phyloP scores from a whole-genome alignment of 495 filamentous ascomycete genomes.

The Neurospora tetrasperma region DNA sequence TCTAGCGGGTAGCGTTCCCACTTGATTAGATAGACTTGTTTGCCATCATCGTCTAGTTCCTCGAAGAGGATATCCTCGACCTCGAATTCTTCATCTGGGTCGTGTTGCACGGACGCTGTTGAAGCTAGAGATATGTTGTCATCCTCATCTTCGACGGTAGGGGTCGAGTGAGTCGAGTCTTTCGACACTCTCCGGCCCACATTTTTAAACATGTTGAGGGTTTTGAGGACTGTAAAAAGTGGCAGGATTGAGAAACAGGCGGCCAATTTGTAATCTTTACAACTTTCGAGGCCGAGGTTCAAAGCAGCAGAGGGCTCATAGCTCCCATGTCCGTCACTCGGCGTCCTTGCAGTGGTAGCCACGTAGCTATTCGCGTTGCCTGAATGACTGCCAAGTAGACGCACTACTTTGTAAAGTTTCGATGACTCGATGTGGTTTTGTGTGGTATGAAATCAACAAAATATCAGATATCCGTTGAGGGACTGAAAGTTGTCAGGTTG shows the following conservation, averaged over 20 bases:
- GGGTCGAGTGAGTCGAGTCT: background rate
- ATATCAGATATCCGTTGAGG: background rate
- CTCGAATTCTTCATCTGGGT: slow-evolving; percentile 32
- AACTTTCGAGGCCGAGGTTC: background rate
- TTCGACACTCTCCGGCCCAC: background rate
- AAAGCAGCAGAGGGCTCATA: background rate
- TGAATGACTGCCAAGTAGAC: background rate
- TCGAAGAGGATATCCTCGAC: slow-evolving; percentile 47
- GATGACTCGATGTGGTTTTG: background rate
- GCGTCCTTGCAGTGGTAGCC: background rate
- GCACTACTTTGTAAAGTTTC: background rate
- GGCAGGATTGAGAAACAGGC: background rate
- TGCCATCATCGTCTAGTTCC: slow-evolving; percentile 23
- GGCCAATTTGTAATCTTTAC: background rate
- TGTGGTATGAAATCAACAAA: background rate
- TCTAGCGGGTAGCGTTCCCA: slow-evolving; percentile 55
- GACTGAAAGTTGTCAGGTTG: background rate
- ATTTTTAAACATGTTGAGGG: slow-evolving; percentile 2
- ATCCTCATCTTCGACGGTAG: slow-evolving; percentile 24
- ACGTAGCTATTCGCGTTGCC: background rate
- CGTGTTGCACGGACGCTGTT: slow-evolving; percentile 33
- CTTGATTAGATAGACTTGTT: slow-evolving; percentile 47
- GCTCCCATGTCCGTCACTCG: background rate
- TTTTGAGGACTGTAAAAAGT: background rate
- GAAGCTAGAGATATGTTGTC: slow-evolving; percentile 56